Evolutionary conservation across 1,284 basidiomycete species (phyloP).

Genomic region (Xanthoconium separans): DNA sequence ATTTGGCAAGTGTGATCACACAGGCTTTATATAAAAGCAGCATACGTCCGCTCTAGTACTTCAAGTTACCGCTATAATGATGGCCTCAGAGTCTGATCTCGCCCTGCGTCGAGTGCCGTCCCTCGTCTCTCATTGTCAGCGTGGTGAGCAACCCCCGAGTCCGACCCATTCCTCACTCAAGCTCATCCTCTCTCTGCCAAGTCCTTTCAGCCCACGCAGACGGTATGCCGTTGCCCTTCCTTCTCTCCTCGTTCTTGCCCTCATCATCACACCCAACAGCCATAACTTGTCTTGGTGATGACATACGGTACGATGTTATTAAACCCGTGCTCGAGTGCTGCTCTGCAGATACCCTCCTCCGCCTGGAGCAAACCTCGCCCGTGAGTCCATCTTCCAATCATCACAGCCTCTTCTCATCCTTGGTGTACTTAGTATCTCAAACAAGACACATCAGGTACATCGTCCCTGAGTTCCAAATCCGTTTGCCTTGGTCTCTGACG

Average conservation of each 20-base stretch:
- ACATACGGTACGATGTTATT: slow-evolving; percentile 59
- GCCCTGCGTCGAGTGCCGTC: slow-evolving; percentile 42
- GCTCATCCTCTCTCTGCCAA: not conserved
- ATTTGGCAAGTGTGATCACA: slow-evolving; percentile 24
- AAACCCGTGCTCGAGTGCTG: slow-evolving; percentile 72
- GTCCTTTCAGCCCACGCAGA: slow-evolving; percentile 57
- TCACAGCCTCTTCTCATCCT: slow-evolving; percentile 14
- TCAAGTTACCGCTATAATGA: not conserved
- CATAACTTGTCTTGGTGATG: slow-evolving; percentile 57
- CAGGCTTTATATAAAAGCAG: slow-evolving; percentile 18
- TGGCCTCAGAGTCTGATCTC: slow-evolving; percentile 33
- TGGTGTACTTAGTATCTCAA: slow-evolving; percentile 48
- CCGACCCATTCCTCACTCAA: not conserved
- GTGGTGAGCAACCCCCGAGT: slow-evolving; percentile 20
- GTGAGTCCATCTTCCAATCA: slow-evolving; percentile 42
- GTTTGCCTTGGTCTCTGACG: slow-evolving; percentile 8
- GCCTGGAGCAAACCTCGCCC: slow-evolving; percentile 65
- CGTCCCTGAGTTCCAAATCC: slow-evolving; percentile 6
- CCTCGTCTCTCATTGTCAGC: slow-evolving; percentile 49
- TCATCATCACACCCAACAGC: slow-evolving; percentile 36
- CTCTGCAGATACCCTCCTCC: slow-evolving; percentile 62
- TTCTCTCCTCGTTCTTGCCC: not conserved
- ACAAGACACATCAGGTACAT: slow-evolving; percentile 56
- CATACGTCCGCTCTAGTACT: not conserved
- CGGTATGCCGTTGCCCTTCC: slow-evolving; percentile 36